Evolutionary conservation across 202 grass and related monocot genomes (phyloP), one percentile per base, ranked within the genome.

Genomic region (Schoenoplectus tabernaemontani): DNA sequence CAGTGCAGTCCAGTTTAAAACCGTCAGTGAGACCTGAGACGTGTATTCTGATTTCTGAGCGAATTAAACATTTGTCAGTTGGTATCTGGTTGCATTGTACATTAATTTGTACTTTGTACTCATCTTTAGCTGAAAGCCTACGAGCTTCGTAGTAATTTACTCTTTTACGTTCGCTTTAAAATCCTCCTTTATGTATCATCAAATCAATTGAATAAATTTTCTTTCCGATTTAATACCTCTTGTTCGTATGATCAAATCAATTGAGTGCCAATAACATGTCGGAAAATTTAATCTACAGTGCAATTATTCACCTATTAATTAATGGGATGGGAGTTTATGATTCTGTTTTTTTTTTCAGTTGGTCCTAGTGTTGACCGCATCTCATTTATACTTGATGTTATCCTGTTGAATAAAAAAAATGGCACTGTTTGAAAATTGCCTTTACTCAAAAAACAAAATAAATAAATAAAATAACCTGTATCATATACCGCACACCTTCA

Each of bases 171-270:
- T 73, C 42, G 12, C 20, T 51, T 73, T 74, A 74, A 33, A 33
- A 54, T 74, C 46, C 23, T 68, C 11, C 37, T 43, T 23, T 56
- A 56, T 44, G 64, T 74, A 32, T 74, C 5, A 74, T 51, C 44
- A 74, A 74, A 74, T 74, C 46, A 74, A 54, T 51, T 74, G 46
- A 53, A 68, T 42, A 12, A 28, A 22, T 26, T 70, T 70, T 70
- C 41, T 70, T 44, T 70, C 26, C 20, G 39, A 26, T 70, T 70
- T 47, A 47, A 7, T 24, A 70, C 24, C 0, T 70, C 10, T 70
- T 0, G 44, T 24, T 26, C 2, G 41, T 71, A 46, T 47, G 22
- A 53, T 53, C 46, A 51, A 74, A 54, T 74, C 69, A 74, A 74
- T 53, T 34, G 5, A 53, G 46, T 73, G 12, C 9, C 23, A 33